phyloP scores from a whole-genome alignment of 2,329 filamentous ascomycete genomes.

The Microthyrium microscopicum region DNA sequence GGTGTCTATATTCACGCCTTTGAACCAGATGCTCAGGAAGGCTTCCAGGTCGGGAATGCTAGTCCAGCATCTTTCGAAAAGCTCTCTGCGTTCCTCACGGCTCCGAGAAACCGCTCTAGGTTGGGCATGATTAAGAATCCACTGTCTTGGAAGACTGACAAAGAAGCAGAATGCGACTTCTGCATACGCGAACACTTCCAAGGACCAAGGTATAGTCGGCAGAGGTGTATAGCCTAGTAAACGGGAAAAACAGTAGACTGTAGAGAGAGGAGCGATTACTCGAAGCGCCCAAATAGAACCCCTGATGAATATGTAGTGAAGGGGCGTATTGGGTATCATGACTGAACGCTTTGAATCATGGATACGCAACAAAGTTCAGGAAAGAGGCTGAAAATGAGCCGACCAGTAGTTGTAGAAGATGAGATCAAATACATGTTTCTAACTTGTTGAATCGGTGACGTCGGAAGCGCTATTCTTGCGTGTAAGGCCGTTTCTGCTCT shows the following conservation, averaged over 20 bases:
- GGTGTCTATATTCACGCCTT: conserved; percentile 38
- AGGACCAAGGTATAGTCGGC: background rate
- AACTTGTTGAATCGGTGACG: no score
- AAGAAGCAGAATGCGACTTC: conserved; percentile 3
- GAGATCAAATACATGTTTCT: no score
- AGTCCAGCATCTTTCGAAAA: conserved; percentile 41
- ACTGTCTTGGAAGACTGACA: background rate
- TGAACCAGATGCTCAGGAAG: conserved; percentile 50
- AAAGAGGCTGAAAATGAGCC: no score
- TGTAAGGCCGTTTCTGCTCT: no score
- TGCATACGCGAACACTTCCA: background rate
- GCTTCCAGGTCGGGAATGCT: conserved; percentile 37
- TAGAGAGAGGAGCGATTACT: conserved; percentile 1
- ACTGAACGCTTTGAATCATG: no score
- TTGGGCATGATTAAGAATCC: background rate
- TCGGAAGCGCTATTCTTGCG: no score
- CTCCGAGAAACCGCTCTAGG: background rate
- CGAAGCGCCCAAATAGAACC: background rate
- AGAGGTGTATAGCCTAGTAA: conserved; percentile 2
- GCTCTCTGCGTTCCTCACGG: conserved; percentile 31
- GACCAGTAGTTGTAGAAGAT: no score
- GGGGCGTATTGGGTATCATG: background rate
- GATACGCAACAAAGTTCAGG: no score
- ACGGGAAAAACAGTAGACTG: background rate
- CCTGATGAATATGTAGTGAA: conserved; percentile 3